phyloP scores from a whole-genome alignment of 805 yeast genomes.

The Hemisphaericaspora nanyangensis region DNA sequence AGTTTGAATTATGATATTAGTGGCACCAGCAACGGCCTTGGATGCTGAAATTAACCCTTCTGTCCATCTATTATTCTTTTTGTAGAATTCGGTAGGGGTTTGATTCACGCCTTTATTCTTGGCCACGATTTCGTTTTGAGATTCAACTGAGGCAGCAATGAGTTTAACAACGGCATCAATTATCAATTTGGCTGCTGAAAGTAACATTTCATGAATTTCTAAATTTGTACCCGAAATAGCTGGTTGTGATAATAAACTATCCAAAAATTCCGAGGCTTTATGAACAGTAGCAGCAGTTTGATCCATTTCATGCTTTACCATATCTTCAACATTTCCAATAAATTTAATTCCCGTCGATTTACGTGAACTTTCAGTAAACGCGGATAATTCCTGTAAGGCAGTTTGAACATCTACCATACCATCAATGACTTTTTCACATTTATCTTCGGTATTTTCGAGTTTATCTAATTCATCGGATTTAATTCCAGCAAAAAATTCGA shows the following conservation, averaged over 20 bases:
- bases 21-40: conserved; percentile 78
- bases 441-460: conserved; percentile 54
- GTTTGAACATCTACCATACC: conserved; percentile 75
- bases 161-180: conserved; percentile 73
- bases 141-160: conserved; percentile 71
- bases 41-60: conserved; percentile 91
- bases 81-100: conserved; percentile 71
- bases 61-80: conserved; percentile 88
- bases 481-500: conserved; percentile 57
- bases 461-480: conserved; percentile 49
- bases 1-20: conserved; percentile 75
- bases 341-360: conserved; percentile 25
- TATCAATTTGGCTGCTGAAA: conserved; percentile 75
- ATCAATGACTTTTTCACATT: conserved; percentile 72
- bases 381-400: conserved; percentile 54
- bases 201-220: conserved; percentile 71
- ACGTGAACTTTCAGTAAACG: conserved; percentile 52
- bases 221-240: conserved; percentile 52
- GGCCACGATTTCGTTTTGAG: conserved; percentile 77
- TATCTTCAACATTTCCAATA: conserved; percentile 57
- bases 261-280: conserved; percentile 59
- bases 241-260: conserved; percentile 50
- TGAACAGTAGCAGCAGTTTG: conserved; percentile 69
- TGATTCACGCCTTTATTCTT: conserved; percentile 64
- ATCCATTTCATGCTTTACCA: conserved; percentile 71